Evolutionary conservation across 1,284 basidiomycete species (phyloP).

Genomic region (Exsudoporus floridanus): DNA sequence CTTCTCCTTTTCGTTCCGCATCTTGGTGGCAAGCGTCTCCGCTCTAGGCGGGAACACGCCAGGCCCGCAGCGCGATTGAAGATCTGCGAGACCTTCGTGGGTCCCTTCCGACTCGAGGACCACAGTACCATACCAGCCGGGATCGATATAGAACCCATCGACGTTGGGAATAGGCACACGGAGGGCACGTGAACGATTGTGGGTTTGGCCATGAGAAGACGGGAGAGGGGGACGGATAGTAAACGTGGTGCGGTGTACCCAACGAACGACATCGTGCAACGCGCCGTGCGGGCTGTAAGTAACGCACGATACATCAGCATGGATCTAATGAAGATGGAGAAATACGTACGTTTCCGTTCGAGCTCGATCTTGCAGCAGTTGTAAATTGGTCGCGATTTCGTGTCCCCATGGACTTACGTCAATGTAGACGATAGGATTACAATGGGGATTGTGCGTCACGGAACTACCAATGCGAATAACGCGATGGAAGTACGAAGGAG

Average conservation of each 20-base stretch:
- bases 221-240: slow-evolving; percentile 48
- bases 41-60: slow-evolving; percentile 63
- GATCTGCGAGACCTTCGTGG: slow-evolving; percentile 75
- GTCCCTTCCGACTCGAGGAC: slow-evolving; percentile 82
- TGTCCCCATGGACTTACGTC: slow-evolving; percentile 74
- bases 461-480: slow-evolving; percentile 62
- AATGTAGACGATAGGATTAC: slow-evolving; percentile 71
- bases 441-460: slow-evolving; percentile 40
- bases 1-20: slow-evolving; percentile 41
- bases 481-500: slow-evolving; percentile 82
- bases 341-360: slow-evolving; percentile 71
- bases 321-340: background rate
- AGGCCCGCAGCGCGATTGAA: slow-evolving; percentile 67
- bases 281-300: slow-evolving; percentile 65
- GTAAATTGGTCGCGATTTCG: slow-evolving; percentile 69
- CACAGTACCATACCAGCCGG: slow-evolving; percentile 76
- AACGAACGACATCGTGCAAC: slow-evolving; percentile 75
- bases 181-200: slow-evolving; percentile 22
- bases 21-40: slow-evolving; percentile 27
- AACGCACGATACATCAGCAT: slow-evolving; percentile 7
- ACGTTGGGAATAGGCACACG: slow-evolving; percentile 50
- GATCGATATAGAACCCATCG: slow-evolving; percentile 59
- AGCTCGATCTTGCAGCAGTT: slow-evolving; percentile 74
- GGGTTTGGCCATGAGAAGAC: slow-evolving; percentile 15
- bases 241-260: slow-evolving; percentile 78